Evolutionary conservation across 1,284 basidiomycete species (phyloP).

Genomic region (Tremellales sp.): DNA sequence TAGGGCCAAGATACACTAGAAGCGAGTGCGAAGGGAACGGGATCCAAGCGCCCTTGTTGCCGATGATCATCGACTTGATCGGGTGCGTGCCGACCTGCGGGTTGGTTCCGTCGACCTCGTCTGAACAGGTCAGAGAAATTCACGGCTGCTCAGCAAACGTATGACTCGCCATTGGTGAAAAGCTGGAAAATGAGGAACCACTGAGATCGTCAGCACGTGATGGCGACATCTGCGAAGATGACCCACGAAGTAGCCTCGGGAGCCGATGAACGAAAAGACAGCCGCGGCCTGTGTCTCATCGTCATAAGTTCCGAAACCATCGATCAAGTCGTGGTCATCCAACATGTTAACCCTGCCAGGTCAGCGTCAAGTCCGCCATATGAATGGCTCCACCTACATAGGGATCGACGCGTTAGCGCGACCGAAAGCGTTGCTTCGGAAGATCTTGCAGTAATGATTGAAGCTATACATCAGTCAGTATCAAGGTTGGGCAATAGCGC

Average conservation of each 20-base stretch:
- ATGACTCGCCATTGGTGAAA: constrained; percentile 66
- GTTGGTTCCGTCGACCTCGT: constrained; percentile 67
- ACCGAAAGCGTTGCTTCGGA: constrained; percentile 86
- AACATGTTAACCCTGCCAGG: constrained; percentile 56
- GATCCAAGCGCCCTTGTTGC: constrained; percentile 68
- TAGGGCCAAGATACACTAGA: constrained; percentile 55
- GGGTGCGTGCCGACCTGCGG: constrained; percentile 59
- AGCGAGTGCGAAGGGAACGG: constrained; percentile 76
- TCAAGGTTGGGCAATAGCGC: not conserved
- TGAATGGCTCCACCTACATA: constrained; percentile 60
- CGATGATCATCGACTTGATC: constrained; percentile 69
- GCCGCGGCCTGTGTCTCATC: constrained; percentile 74
- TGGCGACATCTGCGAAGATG: not conserved
- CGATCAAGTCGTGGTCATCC: constrained; percentile 68
- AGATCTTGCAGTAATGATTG: constrained; percentile 83
- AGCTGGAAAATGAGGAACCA: constrained; percentile 87
- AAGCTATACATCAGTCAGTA: constrained; percentile 50
- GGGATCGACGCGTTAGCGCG: constrained; percentile 76
- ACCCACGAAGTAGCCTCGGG: constrained; percentile 67
- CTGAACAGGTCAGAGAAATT: constrained; percentile 19
- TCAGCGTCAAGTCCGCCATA: constrained; percentile 55
- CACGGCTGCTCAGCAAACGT: not conserved
- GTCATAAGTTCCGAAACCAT: constrained; percentile 80
- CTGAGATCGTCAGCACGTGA: constrained; percentile 6
- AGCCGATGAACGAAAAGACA: constrained; percentile 65